Base-by-base conservation (phyloP, 352 stramenopile species). In the Phytopythium kandeliae region DNA sequence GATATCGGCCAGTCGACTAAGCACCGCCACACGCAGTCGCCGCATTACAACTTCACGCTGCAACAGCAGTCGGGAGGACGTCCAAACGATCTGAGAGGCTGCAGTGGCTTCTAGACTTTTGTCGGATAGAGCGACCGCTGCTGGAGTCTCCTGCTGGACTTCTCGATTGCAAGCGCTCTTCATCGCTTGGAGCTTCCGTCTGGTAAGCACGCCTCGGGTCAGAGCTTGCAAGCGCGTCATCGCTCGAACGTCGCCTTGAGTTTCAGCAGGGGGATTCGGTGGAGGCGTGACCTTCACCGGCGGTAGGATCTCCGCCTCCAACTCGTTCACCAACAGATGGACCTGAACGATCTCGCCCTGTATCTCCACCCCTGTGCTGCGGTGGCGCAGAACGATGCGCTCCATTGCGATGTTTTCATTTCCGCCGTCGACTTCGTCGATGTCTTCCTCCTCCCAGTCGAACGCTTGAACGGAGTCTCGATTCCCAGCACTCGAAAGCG, bases 181-280 rank as follows among this genome's bases (percentile, higher is more conserved):
- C 43, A 26, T 37, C 13, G 5, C 17, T 15, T 71, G 58, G 1
- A 74, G 49, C 1, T 55, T 48, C 28, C 74, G 71, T 25, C 59
- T 75, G 1, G 65, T 69, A 8, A 86, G 51, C 26, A 86, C 78
- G 1, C 71, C 51, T 9, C 78, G 69, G 28, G 74, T 62, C 3
- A 62, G 55, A 30, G 74, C 54, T 58, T 89, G 78, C 5, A 89
- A 34, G 4, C 57, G 60, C 2, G 74, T 57, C 41, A 81, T 41
- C 11, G 53, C 41, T 24, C 19, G 25, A 21, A 78, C 25, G 17
- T 12, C 0, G 9, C 17, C 10, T 49, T 35, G 17, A 6, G 7
- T 9, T 0, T 12, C 2, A 40, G 2, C 35, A 22, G 35, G 34
- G 17, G 15, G 6, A n/a, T 33, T 13, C 2, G 7, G 4, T 37